phyloP scores from a whole-genome alignment of 306 rosid genomes.

The Alnus glutinosa region DNA sequence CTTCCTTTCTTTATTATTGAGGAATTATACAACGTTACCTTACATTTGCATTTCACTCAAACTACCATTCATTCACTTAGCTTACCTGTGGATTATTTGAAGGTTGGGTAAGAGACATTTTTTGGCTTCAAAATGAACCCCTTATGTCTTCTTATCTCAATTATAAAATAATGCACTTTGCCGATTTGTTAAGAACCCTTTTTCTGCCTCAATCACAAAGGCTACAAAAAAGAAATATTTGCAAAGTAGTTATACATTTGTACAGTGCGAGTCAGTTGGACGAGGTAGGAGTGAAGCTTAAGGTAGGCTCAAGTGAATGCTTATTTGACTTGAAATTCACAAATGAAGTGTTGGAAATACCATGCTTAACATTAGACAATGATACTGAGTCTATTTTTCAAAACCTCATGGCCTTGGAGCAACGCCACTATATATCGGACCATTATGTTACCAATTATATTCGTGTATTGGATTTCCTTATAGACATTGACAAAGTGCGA shows the following conservation, averaged over 20 bases:
- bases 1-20: slow-evolving; percentile 22
- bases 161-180: not conserved
- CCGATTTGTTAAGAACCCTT: not conserved
- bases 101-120: too few relatives aligned
- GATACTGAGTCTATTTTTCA: too few relatives aligned
- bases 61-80: not conserved
- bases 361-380: not conserved
- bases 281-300: not conserved
- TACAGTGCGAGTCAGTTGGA: not conserved
- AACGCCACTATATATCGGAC: not conserved
- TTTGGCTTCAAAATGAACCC: too few relatives aligned
- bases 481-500: not conserved
- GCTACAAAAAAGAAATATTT: not conserved
- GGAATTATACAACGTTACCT: not conserved
- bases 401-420: slow-evolving; percentile 2
- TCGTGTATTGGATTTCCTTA: not conserved
- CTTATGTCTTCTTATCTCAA: too few relatives aligned
- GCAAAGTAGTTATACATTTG: not conserved
- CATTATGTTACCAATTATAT: not conserved
- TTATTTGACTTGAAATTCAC: not conserved
- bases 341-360: not conserved
- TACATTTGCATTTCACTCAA: not conserved
- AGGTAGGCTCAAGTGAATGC: not conserved
- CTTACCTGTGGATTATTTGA: not conserved
- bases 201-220: not conserved